Evolutionary conservation across 768 basidiomycete species (phyloP).

Genomic region (Lactifluus rugatus): DNA sequence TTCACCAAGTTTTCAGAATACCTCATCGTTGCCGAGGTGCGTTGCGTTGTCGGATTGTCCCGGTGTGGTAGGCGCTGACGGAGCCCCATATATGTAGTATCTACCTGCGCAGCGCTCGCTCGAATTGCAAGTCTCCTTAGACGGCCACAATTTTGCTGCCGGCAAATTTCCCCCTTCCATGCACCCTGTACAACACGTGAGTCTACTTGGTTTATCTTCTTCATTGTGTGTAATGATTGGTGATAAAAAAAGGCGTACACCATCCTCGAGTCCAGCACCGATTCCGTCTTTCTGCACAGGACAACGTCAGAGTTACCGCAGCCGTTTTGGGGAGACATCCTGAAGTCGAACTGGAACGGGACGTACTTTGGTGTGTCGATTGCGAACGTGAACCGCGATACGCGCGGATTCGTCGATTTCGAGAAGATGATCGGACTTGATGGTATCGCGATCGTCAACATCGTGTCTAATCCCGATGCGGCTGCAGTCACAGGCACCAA

Average conservation of each 20-base stretch:
- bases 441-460: conserved; percentile 88
- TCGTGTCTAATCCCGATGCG: conserved; percentile 74
- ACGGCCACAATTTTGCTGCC: conserved; percentile 75
- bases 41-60: not conserved
- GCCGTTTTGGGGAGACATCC: conserved; percentile 82
- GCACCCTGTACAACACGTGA: conserved; percentile 81
- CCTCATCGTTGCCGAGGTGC: conserved; percentile 87
- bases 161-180: conserved; percentile 88
- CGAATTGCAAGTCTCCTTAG: conserved; percentile 85
- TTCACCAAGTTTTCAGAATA: conserved; percentile 97
- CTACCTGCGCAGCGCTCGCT: conserved; percentile 47
- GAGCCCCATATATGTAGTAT: conserved; percentile 30
- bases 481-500: conserved; percentile 65
- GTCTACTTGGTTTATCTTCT: conserved; percentile 22
- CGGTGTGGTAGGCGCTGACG: not conserved
- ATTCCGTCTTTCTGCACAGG: conserved; percentile 90
- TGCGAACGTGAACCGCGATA: conserved; percentile 86
- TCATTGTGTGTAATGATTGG: not conserved
- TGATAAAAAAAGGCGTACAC: conserved; percentile 65
- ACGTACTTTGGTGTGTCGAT: conserved; percentile 89
- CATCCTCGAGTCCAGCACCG: conserved; percentile 87
- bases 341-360: conserved; percentile 97
- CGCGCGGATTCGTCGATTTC: conserved; percentile 84
- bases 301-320: conserved; percentile 72
- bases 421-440: conserved; percentile 96